Evolutionary conservation across 148 eudicot genomes (phyloP).

Genomic region (Cornus florida): DNA sequence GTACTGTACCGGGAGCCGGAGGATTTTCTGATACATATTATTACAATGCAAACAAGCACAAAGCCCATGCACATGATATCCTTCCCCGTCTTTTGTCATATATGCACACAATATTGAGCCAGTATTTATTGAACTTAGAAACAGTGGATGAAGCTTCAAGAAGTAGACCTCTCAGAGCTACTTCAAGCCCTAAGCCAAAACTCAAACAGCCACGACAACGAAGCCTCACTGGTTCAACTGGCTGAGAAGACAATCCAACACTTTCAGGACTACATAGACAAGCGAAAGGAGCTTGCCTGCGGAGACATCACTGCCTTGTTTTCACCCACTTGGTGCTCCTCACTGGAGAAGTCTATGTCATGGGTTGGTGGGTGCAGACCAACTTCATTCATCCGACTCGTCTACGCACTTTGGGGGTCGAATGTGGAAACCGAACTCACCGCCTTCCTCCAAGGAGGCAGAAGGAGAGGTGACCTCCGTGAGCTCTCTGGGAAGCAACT

Average conservation of each 20-base stretch:
- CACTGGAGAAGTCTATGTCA: conserved; percentile 14
- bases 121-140: too few species aligned
- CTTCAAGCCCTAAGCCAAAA: conserved; percentile 13
- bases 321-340: conserved; percentile 21
- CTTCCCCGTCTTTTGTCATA: too few species aligned
- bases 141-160: conserved; percentile 24
- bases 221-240: conserved; percentile 10
- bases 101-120: too few species aligned
- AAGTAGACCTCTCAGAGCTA: conserved; percentile 23
- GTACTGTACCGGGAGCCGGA: too few species aligned
- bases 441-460: not conserved
- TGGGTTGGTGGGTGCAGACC: conserved; percentile 33
- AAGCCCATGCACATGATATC: too few species aligned
- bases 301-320: conserved; percentile 9
- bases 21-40: too few species aligned
- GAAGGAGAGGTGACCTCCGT: not conserved
- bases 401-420: conserved; percentile 13
- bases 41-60: too few species aligned
- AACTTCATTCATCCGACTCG: conserved; percentile 21
- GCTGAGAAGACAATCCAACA: conserved; percentile 9
- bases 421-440: conserved; percentile 15
- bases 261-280: conserved; percentile 13
- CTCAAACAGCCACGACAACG: not conserved
- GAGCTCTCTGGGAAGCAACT: conserved; percentile 17
- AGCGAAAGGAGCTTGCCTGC: not conserved